These are phyloP conservation scores for Fraxinus dipetala DNA, from an alignment of 305 asterid species.

Conservation along the genomic window DNA sequence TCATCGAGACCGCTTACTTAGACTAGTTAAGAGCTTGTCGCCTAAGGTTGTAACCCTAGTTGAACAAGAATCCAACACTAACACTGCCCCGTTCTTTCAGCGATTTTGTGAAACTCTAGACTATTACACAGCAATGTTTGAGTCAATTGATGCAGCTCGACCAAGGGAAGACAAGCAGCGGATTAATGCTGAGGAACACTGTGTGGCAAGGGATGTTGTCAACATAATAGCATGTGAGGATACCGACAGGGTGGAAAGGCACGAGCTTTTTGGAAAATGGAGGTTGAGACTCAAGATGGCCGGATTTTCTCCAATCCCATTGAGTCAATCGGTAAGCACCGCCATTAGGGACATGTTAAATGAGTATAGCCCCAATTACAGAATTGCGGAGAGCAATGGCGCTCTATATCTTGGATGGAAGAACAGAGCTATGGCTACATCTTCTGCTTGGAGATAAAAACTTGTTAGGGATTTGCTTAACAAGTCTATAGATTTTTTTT, in stretches of 20 bases:
- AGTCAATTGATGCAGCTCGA: slow-evolving; percentile 73
- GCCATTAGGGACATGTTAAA: slow-evolving; percentile 52
- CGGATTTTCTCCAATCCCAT: slow-evolving; percentile 53
- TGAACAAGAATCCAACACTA: slow-evolving; percentile 74
- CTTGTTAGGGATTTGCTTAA: not conserved
- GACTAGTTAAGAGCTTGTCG: slow-evolving; percentile 60
- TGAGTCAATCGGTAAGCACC: slow-evolving; percentile 57
- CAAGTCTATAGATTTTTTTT: not conserved
- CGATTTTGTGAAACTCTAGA: slow-evolving; percentile 60
- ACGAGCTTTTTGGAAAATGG: slow-evolving; percentile 90
- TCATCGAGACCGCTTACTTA: slow-evolving; percentile 63
- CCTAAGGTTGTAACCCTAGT: slow-evolving; percentile 67
- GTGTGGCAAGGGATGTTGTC: slow-evolving; percentile 82
- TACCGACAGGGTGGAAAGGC: slow-evolving; percentile 73
- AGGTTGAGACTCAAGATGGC: slow-evolving; percentile 68
- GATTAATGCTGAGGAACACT: slow-evolving; percentile 79
- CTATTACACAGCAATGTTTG: slow-evolving; percentile 71
- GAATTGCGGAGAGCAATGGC: slow-evolving; percentile 48
- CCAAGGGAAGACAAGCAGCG: slow-evolving; percentile 66
- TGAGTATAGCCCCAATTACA: slow-evolving; percentile 57
- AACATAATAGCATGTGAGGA: slow-evolving; percentile 90
- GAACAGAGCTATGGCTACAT: slow-evolving; percentile 57
- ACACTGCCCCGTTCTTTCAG: slow-evolving; percentile 51
- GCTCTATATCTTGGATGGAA: slow-evolving; percentile 83
- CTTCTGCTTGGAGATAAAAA: slow-evolving; percentile 73